Base-by-base conservation (phyloP, 768 basidiomycete genomes). In the Russula sp. region DNA sequence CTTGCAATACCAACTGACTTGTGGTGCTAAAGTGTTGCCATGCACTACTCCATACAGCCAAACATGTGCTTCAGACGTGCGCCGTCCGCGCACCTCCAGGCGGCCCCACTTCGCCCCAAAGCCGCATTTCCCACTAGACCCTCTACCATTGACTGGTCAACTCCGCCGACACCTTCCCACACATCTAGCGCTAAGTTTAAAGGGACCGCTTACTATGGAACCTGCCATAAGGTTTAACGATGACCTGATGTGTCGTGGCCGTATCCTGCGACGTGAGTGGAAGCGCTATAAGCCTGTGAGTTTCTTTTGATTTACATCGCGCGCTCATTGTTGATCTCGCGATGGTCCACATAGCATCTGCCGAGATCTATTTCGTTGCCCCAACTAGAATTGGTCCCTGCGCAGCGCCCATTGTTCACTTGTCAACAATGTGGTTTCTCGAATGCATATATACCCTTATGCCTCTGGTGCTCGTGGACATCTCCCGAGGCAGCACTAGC, bases 391-490 rank as follows among this genome's bases (percentile, higher is more conserved):
- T 55, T 67, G 22, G 60, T 55, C 3, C 66, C 66, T 3, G 52
- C 53, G 14, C 35, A 62, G 18, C 66, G 66, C 9, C 60, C 66
- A 4, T 14, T 67, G 18, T 67, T 67, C 48, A 67, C 64, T 31
- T 67, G 66, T 40, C 64, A 31, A 14, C 56, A 18, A 6, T 67
- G 66, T 56, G 64, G 66, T 16, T 67, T 67, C 44, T 60, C 66
- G 8, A 67, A 67, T 39, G 22, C 47, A 1, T 61, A 57, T 44
- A 66, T 67, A 44, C 64, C 66, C 5, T 47, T 67, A 37, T 67
- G 66, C 47, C 65, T 67, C 13, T 67, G 66, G 66, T 67, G 66
- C 44, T 49, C 60, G 11, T 67, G 66, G 66, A 55, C 64, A 42
- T 66, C 64, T 48, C 48, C 57, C 5, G 64, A 61, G 27, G 53